phyloP scores from a whole-genome alignment of 2,329 filamentous ascomycete species.

The Aspergillus tamarii region DNA sequence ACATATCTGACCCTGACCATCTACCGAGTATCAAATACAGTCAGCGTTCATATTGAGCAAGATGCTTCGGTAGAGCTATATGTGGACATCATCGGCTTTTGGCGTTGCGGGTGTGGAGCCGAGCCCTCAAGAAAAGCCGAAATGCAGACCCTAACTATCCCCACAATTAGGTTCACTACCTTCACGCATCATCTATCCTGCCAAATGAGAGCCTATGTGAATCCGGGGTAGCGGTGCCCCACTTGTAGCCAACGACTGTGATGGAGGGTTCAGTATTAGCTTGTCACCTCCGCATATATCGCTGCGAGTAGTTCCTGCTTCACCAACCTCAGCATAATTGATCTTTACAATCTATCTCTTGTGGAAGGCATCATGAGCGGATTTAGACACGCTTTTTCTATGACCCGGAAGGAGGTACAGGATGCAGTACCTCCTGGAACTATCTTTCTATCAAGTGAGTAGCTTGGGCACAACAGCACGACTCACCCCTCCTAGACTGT shows the following conservation, averaged over 20 bases:
- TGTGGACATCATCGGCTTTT: background rate
- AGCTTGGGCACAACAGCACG: rapidly evolving
- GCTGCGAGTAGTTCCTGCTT: background rate
- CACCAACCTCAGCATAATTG: background rate
- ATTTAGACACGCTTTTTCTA: constrained; percentile 15
- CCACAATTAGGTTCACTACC: background rate
- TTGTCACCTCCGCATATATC: background rate
- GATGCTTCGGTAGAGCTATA: too few relatives aligned
- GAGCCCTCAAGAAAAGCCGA: background rate
- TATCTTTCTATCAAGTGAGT: constrained; percentile 11
- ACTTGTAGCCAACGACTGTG: background rate
- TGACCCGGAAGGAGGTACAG: constrained; percentile 10
- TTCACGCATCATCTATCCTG: background rate
- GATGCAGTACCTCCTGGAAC: constrained; percentile 13
- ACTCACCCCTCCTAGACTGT: background rate
- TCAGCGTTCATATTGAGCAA: background rate
- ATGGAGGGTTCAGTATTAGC: background rate
- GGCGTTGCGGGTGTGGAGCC: background rate
- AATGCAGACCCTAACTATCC: background rate
- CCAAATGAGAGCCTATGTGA: background rate
- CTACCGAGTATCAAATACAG: background rate
- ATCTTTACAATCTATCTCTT: too few relatives aligned
- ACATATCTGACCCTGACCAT: background rate
- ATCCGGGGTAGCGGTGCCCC: background rate
- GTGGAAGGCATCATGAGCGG: constrained; percentile 5